These are phyloP conservation scores for Trichoderma koningii DNA, from an alignment of 2,329 filamentous ascomycete species.

Conservation along the genomic window DNA sequence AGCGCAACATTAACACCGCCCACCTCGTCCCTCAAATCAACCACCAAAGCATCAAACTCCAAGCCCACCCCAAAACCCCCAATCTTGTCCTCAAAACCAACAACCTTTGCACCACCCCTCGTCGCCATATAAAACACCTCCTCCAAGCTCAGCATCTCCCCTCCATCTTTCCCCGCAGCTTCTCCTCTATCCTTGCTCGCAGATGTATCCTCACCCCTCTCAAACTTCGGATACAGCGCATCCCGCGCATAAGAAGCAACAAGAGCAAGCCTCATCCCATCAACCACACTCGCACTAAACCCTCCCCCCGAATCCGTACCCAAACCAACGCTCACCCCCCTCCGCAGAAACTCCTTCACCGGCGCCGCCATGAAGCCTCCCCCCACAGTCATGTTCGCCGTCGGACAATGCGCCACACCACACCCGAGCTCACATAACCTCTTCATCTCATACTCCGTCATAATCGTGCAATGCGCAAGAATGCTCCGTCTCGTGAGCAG, in stretches of 20 bases:
- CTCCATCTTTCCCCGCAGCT: neutral
- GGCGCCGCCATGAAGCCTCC: constrained; percentile 65
- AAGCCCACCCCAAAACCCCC: constrained; percentile 62
- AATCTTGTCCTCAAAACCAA: constrained; percentile 54
- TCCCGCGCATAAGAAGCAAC: constrained; percentile 55
- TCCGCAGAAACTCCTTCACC: constrained; percentile 57
- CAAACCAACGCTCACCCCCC: constrained; percentile 65
- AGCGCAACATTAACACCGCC: constrained; percentile 54
- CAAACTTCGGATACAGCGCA: constrained; percentile 37
- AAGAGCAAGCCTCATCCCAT: constrained; percentile 60
- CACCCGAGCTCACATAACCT: constrained; percentile 51
- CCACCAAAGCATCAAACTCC: constrained; percentile 61
- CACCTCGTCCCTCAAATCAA: constrained; percentile 43
- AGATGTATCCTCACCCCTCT: neutral
- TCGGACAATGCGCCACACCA: constrained; percentile 65
- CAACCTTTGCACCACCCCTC: constrained; percentile 60
- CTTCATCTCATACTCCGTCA: constrained; percentile 57
- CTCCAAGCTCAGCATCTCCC: constrained; percentile 42
- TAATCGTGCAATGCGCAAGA: constrained; percentile 67
- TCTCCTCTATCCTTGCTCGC: neutral
- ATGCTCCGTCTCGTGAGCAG: constrained; percentile 59
- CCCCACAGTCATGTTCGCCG: constrained; percentile 64
- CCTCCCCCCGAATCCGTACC: constrained; percentile 67
- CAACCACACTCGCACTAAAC: constrained; percentile 61
- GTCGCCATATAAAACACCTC: constrained; percentile 64